Base-by-base conservation (phyloP, 2,329 filamentous ascomycete species). In the Colletotrichum theobromicola region DNA sequence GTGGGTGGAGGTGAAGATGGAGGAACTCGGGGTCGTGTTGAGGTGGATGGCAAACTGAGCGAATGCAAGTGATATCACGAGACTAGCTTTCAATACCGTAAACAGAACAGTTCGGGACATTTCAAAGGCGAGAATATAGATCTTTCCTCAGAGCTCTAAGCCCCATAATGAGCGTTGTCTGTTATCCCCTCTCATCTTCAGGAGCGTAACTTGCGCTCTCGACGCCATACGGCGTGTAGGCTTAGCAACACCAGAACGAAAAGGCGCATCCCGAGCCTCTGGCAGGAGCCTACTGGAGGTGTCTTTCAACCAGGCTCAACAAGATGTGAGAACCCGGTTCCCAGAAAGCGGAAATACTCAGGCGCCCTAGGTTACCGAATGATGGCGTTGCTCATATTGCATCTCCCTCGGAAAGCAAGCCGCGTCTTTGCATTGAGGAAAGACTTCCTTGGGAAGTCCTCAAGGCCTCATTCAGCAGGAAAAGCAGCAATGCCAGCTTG, bases 401-500 rank as follows among this genome's bases (percentile, higher is more conserved):
- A 8, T n/a, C n/a, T n/a, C 8, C 18, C 4, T n/a, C 5, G 37
- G 37, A n/a, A 10, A n/a, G 7, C 18, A n/a, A 3, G 9, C 2
- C 37, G 2, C 10, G 3, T 46, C 5, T n/a, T n/a, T n/a, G n/a
- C n/a, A n/a, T n/a, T n/a, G n/a, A n/a, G n/a, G n/a, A n/a, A n/a
- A n/a, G n/a, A n/a, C n/a, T n/a, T n/a, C n/a, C n/a, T n/a, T n/a
- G n/a, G n/a, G n/a, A n/a, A n/a, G n/a, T n/a, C n/a, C n/a, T n/a
- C n/a, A n/a, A n/a, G n/a, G n/a, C n/a, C n/a, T n/a, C n/a, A n/a
- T n/a, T n/a, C n/a, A n/a, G n/a, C n/a, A n/a, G n/a, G n/a, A n/a
- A n/a, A n/a, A n/a, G n/a, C n/a, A 16, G 35, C 35, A 9, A 37
- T 15, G 3, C 1, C 37, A 12, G 0, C 0, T n/a, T n/a, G n/a